These are phyloP conservation scores for Ilyonectria sp. DNA, from an alignment of 2,329 filamentous ascomycete genomes.

Conservation along the genomic window DNA sequence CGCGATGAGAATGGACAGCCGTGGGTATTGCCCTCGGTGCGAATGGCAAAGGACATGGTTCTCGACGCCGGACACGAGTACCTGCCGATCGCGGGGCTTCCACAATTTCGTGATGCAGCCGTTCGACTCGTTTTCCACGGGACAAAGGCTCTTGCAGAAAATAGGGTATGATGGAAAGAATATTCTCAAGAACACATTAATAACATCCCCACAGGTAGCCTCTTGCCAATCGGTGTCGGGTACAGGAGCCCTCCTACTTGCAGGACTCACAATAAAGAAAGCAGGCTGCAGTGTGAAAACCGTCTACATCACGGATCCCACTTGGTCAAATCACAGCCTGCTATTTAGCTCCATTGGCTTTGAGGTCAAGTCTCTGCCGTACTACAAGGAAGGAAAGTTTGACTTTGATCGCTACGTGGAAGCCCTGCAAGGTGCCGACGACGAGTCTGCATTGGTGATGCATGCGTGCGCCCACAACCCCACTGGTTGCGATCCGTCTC, in stretches of 20 bases:
- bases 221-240: conserved; percentile 58
- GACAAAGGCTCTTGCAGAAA: conserved; percentile 46
- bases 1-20: conserved; percentile 25
- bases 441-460: conserved; percentile 50
- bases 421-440: conserved; percentile 47
- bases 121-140: conserved; percentile 50
- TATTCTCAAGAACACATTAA: conserved; percentile 50
- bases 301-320: conserved; percentile 58
- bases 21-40: conserved; percentile 27
- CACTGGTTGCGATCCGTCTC: conserved; percentile 56
- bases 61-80: conserved; percentile 28
- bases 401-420: conserved; percentile 52
- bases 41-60: conserved; percentile 20
- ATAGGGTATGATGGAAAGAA: conserved; percentile 43
- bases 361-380: conserved; percentile 51
- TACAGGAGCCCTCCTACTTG: conserved; percentile 57
- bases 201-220: conserved; percentile 47
- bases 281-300: conserved; percentile 44
- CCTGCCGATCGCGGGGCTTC: conserved; percentile 22
- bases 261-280: conserved; percentile 51
- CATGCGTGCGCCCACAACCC: conserved; percentile 62
- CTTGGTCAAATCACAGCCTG: conserved; percentile 59
- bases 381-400: conserved; percentile 53
- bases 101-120: conserved; percentile 17
- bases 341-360: conserved; percentile 54